These are phyloP conservation scores for Tricholoma bakamatsutake DNA, from an alignment of 768 basidiomycete genomes.

Conservation along the genomic window DNA sequence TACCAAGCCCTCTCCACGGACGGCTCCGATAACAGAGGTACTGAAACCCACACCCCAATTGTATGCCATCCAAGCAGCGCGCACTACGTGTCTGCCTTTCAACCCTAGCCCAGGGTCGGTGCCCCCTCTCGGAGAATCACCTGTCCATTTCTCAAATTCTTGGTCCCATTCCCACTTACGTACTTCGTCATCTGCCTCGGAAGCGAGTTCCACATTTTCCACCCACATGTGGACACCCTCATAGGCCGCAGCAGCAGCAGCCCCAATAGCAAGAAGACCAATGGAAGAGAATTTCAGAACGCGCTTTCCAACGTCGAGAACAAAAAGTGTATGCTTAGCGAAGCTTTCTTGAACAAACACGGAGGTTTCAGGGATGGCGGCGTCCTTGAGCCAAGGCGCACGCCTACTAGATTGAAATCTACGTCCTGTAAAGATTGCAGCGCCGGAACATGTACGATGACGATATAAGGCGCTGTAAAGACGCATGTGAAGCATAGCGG, in stretches of 20 bases:
- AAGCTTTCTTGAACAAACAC: constrained; percentile 21
- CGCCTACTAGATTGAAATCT: constrained; percentile 7
- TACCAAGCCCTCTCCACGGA: constrained; percentile 23
- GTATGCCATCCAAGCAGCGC: constrained; percentile 68
- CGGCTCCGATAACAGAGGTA: constrained; percentile 30
- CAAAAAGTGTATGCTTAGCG: constrained; percentile 28
- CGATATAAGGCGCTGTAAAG: neutral
- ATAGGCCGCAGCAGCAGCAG: constrained; percentile 42
- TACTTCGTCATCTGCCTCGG: constrained; percentile 47
- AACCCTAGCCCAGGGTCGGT: constrained; percentile 70
- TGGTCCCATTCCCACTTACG: constrained; percentile 64
- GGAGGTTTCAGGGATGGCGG: constrained; percentile 11
- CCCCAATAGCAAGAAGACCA: constrained; percentile 35
- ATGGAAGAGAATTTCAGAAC: constrained; percentile 46
- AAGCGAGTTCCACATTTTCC: constrained; percentile 44
- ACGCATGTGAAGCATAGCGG: neutral
- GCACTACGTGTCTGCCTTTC: constrained; percentile 52
- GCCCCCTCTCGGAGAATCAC: constrained; percentile 45
- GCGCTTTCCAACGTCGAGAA: constrained; percentile 39
- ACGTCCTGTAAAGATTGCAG: neutral
- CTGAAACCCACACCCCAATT: constrained; percentile 52
- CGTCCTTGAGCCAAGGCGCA: constrained; percentile 13
- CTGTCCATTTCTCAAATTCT: constrained; percentile 59
- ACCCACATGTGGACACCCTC: constrained; percentile 60
- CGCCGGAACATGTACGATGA: neutral